phyloP scores from a whole-genome alignment of 73 alveolate genomes.

The Uronychia setigera region DNA sequence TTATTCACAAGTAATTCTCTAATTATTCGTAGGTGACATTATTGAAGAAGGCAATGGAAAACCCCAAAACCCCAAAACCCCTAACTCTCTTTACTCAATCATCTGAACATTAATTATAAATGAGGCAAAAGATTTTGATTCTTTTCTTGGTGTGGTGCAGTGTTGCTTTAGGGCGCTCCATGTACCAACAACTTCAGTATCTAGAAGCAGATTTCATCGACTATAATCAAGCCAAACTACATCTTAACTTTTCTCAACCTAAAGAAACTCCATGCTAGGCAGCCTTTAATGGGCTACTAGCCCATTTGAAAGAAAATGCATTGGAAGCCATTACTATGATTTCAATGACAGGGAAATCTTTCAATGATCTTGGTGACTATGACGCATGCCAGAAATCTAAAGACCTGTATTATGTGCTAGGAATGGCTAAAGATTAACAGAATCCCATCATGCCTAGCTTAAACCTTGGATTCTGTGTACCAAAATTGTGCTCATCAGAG shows the following conservation, averaged over 20 bases:
- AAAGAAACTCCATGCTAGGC: background rate
- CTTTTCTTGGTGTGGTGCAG: no score
- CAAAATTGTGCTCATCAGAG: background rate
- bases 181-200: background rate
- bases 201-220: background rate
- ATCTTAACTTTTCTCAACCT: background rate
- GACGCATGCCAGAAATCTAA: slow-evolving; percentile 11
- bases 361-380: slow-evolving; percentile 33
- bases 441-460: background rate
- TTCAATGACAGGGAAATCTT: background rate
- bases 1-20: no score
- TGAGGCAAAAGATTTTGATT: no score
- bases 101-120: no score
- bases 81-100: background rate
- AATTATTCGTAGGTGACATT: no score
- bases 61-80: background rate
- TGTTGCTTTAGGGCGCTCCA: no score
- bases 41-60: background rate
- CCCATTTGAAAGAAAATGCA: background rate
- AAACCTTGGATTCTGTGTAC: slow-evolving; percentile 6
- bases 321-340: background rate
- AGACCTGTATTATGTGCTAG: background rate
- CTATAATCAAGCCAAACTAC: background rate
- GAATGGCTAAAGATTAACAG: background rate
- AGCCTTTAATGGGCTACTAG: background rate